These are phyloP conservation scores for Globisporangium yorkense DNA, from an alignment of 352 stramenopile species.

Conservation along the genomic window DNA sequence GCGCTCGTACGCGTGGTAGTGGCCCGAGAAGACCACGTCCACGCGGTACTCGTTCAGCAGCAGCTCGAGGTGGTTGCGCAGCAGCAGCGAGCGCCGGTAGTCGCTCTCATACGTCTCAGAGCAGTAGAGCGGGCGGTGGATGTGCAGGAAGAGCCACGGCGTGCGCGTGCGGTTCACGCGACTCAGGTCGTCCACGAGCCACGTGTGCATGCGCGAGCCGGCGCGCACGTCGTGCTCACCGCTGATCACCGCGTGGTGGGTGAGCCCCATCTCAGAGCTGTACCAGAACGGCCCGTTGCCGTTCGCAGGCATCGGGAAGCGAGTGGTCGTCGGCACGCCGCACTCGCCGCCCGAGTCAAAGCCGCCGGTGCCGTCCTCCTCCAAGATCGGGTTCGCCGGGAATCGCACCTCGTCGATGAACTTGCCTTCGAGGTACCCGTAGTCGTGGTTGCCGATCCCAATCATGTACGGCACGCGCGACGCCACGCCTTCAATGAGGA, in stretches of 20 bases:
- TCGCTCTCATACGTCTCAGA: slow-evolving; percentile 31
- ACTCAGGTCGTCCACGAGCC: slow-evolving; percentile 47
- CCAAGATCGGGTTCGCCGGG: slow-evolving; percentile 27
- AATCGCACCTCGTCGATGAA: slow-evolving; percentile 19
- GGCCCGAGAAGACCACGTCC: slow-evolving; percentile 51
- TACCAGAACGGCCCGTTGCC: slow-evolving; percentile 60
- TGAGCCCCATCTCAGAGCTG: slow-evolving; percentile 46
- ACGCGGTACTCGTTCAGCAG: slow-evolving; percentile 44
- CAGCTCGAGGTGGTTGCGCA: slow-evolving; percentile 41
- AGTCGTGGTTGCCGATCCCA: slow-evolving; percentile 46
- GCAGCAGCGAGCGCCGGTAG: slow-evolving; percentile 30
- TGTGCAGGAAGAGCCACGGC: slow-evolving; percentile 57
- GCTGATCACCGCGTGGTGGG: slow-evolving; percentile 44
- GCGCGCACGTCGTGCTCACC: slow-evolving; percentile 48
- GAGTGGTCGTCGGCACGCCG: slow-evolving; percentile 61
- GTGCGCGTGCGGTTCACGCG: slow-evolving; percentile 40
- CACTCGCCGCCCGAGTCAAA: slow-evolving; percentile 80
- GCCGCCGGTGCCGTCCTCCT: slow-evolving; percentile 23
- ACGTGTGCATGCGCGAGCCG: slow-evolving; percentile 37
- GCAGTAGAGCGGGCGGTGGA: slow-evolving; percentile 58
- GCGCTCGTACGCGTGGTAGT: slow-evolving; percentile 62
- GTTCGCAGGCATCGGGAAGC: slow-evolving; percentile 72
- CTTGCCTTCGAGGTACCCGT: slow-evolving; percentile 36
- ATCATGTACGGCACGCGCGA: slow-evolving; percentile 80
- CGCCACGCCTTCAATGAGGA: slow-evolving; percentile 75